These are phyloP conservation scores for Calendula officinalis DNA, from an alignment of 129 eudicot genomes.

Conservation along the genomic window DNA sequence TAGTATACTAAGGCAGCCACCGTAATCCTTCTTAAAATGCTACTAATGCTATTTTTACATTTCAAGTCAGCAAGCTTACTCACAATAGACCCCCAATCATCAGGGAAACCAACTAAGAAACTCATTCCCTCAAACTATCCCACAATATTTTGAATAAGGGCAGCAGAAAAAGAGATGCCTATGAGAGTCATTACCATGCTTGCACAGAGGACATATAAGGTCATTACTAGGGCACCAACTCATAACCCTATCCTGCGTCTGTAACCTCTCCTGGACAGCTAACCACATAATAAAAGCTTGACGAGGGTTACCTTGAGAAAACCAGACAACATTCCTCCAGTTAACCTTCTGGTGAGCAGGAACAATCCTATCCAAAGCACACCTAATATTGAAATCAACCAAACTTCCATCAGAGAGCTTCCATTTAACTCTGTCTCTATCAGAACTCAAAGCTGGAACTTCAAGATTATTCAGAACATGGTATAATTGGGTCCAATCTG, in stretches of 20 bases:
- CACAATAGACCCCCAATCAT: neutral
- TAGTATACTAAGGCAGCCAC: neutral
- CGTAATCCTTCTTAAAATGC: neutral
- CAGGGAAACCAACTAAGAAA: neutral
- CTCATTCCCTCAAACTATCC: neutral
- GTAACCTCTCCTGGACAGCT: neutral
- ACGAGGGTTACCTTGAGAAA: neutral
- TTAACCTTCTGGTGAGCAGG: neutral
- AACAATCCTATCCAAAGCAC: neutral
- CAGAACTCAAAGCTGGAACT: neutral
- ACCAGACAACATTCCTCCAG: neutral
- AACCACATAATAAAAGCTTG: neutral
- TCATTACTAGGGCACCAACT: neutral
- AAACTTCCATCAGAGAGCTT: too few relatives aligned
- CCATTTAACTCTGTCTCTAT: neutral
- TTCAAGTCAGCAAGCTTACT: neutral
- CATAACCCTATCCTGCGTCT: neutral
- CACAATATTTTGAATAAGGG: too few relatives aligned
- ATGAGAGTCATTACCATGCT: neutral
- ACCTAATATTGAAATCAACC: too few relatives aligned
- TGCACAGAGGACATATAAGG: neutral
- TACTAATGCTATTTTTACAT: neutral
- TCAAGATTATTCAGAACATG: neutral
- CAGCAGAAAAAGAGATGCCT: neutral
- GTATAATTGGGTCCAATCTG: neutral